These are phyloP conservation scores for Asterophora lycoperdoides DNA, from an alignment of 768 basidiomycete genomes.

Conservation along the genomic window DNA sequence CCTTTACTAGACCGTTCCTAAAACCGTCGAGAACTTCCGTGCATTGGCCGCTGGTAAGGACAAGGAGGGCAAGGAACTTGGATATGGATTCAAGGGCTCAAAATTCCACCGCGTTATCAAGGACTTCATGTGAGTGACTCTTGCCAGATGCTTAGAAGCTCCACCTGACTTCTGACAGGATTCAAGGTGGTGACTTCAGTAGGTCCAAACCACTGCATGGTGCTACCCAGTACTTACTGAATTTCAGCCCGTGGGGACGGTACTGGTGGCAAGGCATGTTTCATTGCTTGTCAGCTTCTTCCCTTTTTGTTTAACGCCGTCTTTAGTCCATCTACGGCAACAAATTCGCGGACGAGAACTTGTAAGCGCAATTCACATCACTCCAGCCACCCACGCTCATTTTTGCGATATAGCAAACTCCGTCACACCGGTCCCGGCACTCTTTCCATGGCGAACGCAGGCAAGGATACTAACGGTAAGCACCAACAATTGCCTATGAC, in stretches of 20 bases:
- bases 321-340: conserved; percentile 86
- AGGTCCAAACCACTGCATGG: conserved; percentile 28
- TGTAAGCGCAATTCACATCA: conserved; percentile 44
- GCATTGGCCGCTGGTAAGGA: conserved; percentile 81
- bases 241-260: conserved; percentile 73
- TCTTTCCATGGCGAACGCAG: conserved; percentile 94
- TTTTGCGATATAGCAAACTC: conserved; percentile 67
- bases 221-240: conserved; percentile 15
- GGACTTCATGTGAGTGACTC: conserved; percentile 69
- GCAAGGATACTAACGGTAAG: conserved; percentile 87
- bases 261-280: conserved; percentile 79
- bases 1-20: conserved; percentile 74
- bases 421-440: conserved; percentile 85
- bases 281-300: not conserved
- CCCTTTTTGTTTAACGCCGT: not conserved
- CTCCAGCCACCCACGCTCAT: not conserved
- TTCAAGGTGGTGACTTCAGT: conserved; percentile 99
- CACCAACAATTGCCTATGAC: not conserved
- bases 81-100: conserved; percentile 91
- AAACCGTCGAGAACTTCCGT: conserved; percentile 97
- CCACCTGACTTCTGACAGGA: conserved; percentile 44
- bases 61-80: conserved; percentile 73
- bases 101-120: conserved; percentile 97
- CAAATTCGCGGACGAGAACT: conserved; percentile 93
- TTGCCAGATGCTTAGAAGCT: not conserved